Evolutionary conservation across 1,284 basidiomycete genomes (phyloP).

Genomic region (Leccinum colubrinum): DNA sequence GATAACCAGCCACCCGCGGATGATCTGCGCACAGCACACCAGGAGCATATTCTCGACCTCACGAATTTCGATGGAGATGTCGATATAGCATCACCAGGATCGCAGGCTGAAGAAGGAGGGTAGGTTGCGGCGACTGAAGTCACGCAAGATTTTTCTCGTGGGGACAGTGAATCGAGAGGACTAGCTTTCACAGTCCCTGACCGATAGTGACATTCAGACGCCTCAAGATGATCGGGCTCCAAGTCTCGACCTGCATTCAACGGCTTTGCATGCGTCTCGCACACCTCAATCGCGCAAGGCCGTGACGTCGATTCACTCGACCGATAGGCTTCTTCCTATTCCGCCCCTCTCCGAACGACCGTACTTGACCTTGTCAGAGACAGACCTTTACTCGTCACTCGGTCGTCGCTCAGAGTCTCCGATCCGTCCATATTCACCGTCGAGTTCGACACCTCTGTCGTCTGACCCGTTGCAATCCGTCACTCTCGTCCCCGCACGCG

Average conservation of each 20-base stretch:
- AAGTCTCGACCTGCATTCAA: not conserved
- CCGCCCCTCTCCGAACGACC: constrained; percentile 20
- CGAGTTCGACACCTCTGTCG: not conserved
- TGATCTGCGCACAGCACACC: constrained; percentile 17
- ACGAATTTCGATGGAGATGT: constrained; percentile 85
- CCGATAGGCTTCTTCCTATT: constrained; percentile 18
- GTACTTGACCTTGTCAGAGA: constrained; percentile 16
- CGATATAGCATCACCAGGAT: constrained; percentile 56
- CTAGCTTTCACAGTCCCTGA: not conserved
- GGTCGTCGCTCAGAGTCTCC: constrained; percentile 12
- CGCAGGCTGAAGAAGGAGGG: constrained; percentile 66
- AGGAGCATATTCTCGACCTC: constrained; percentile 59
- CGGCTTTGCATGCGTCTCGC: not conserved
- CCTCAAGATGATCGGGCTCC: not conserved
- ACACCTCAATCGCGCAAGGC: not conserved
- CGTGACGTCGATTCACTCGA: constrained; percentile 16
- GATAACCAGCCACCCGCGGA: constrained; percentile 30
- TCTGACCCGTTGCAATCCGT: constrained; percentile 5
- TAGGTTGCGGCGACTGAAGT: constrained; percentile 58
- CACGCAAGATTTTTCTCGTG: constrained; percentile 37
- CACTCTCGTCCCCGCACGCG: not conserved
- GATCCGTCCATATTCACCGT: constrained; percentile 1
- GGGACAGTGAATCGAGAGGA: constrained; percentile 4
- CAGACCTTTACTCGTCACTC: constrained; percentile 11
- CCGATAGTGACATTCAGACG: not conserved